Evolutionary conservation across 176 grass and related monocot genomes (phyloP), one percentile per base, ranked within the genome.

Genomic region (Aegilops umbellulata): DNA sequence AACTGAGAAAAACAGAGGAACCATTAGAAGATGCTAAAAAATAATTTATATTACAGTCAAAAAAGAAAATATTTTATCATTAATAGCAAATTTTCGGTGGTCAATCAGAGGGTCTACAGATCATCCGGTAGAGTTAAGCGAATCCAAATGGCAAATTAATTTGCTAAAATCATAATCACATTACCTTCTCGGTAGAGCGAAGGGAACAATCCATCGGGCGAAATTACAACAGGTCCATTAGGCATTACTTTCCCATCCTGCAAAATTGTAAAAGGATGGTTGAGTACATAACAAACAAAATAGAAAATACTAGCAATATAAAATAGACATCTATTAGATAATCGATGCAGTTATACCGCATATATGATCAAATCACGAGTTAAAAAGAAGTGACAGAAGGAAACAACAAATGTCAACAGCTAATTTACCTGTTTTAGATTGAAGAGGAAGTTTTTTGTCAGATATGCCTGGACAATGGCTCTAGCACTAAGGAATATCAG

Each of bases 201-300:
- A 2, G 97, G 97, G 75, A 99, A 93, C 87, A 99, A 93, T 74
- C 94, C 97, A 90, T 99, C 97, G 38, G 97, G 97, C 68, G 94
- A 99, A 90, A 99, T 99, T 36, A 99, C 97, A 70, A 99, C 88
- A 88, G 97, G 97, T 41, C 97, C 97, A 38, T 65, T 99, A 82
- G 97, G 97, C 62, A 99, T 58, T 61, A 89, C 94, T 91, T 99
- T 99, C 69, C 97, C 97, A 94, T 99, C 97, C 97, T 99, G 87
- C 47, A 90, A 95, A 77, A 73, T 71, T 60, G 23, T 19, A 27
- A 65, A 27, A 7, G 69, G 5, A 65, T 84, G 63, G 22, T 69
- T 24, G 58, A 65, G 34, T 34, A 70, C 8, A 79, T 25, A 62
- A 44, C 9, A 8, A 82, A 81, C 24, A 39, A 31, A 51, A 16